phyloP scores from a whole-genome alignment of 2,329 filamentous ascomycete genomes.

The Lasiodiplodia citricola region DNA sequence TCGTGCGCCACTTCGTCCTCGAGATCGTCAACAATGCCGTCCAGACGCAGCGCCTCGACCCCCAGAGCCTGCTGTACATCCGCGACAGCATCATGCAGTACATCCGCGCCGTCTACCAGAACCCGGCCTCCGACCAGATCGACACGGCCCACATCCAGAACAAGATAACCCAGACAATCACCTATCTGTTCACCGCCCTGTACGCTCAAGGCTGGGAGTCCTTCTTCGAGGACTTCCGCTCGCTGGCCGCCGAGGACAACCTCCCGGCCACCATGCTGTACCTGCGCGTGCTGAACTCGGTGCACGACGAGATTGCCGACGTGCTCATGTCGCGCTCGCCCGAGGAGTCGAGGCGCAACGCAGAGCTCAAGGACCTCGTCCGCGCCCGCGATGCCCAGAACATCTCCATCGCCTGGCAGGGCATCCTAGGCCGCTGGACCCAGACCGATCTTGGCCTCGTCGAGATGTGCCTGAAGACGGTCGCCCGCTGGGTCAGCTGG shows the following conservation, averaged over 20 bases:
- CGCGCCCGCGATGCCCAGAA: conserved; percentile 86
- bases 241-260: conserved; percentile 77
- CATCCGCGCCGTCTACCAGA: conserved; percentile 73
- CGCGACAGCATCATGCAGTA: conserved; percentile 84
- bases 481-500: conserved; percentile 98
- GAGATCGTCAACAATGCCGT: conserved; percentile 94
- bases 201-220: conserved; percentile 86
- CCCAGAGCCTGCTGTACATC: conserved; percentile 73
- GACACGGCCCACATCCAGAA: conserved; percentile 87
- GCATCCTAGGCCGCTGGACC: conserved; percentile 80
- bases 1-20: conserved; percentile 85
- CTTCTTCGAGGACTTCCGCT: conserved; percentile 89
- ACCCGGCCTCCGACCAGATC: conserved; percentile 56
- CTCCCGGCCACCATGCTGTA: conserved; percentile 80
- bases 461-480: conserved; percentile 87
- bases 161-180: conserved; percentile 95
- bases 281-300: conserved; percentile 82
- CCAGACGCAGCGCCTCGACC: conserved; percentile 77
- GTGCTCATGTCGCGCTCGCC: conserved; percentile 79
- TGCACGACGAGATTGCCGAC: conserved; percentile 98
- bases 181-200: conserved; percentile 86
- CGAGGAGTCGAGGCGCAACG: conserved; percentile 82
- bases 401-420: conserved; percentile 88
- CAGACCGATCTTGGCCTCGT: conserved; percentile 71
- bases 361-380: conserved; percentile 87